Base-by-base conservation (phyloP, 495 filamentous ascomycete genomes). In the Ascodesmis nigricans region DNA sequence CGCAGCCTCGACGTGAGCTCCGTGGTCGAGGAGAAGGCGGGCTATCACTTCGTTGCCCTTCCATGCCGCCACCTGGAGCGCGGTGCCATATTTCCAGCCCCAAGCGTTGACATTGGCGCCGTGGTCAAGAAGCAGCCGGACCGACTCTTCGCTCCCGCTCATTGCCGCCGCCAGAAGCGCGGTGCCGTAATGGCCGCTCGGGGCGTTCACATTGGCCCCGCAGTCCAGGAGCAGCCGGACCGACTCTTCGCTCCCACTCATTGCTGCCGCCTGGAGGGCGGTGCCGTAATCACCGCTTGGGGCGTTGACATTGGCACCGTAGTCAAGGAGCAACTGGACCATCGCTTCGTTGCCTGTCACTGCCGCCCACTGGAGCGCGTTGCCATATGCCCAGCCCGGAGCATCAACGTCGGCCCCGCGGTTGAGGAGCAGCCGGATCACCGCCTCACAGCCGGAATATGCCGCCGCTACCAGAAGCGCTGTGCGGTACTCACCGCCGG, bases 321-420 rank as follows among this genome's bases (percentile, higher is more conserved):
- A 11, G 6, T 30, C 28, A 6, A 30, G 5, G 5, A 30, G 11
- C 11, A 30, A 14, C 5, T 14, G 28, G 28, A 30, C 28, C 9
- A 14, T 30, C 9, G 5, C 28, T 5, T 14, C 6, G 28, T 30
- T 9, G 28, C 28, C 28, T 30, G 9, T 30, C n/a, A 5, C n/a
- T 30, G 13, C 28, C 16, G 28, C 28, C 6, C 9, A 9, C 28
- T 25, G 2, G 23, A 49, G 42, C 15, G 34, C 15, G 34, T 11
- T 21, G 25, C 15, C 5, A 36, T 9, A 23, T 22, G 6, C n/a
- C 22, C 15, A 25, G 33, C 58, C 54, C 30, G 43, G 44, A 3
- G 47, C 44, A 31, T 62, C 51, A 23, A 54, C 38, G 31, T 62
- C 47, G 2, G 60, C 58, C 1, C 53, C 56, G 36, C 52, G 54